These are phyloP conservation scores for Ochetophila trinervis DNA, from an alignment of 306 rosid species.

Conservation along the genomic window DNA sequence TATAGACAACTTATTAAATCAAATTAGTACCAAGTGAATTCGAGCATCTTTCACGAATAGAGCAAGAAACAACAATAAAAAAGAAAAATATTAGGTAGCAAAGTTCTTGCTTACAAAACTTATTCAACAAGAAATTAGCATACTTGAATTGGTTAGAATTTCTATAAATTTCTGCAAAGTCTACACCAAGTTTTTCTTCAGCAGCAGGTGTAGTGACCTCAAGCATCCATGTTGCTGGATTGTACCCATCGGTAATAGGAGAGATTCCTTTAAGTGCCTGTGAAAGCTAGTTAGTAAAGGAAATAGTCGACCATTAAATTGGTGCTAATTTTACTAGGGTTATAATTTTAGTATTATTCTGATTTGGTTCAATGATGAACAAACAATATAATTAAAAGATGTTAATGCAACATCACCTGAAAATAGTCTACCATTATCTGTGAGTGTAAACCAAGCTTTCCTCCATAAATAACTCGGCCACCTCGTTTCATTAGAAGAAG, in stretches of 20 bases:
- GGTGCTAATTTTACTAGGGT: too few relatives aligned
- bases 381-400: background rate
- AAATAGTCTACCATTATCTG: slow-evolving; percentile 71
- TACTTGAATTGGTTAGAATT: slow-evolving; percentile 67
- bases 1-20: slow-evolving; percentile 12
- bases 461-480: slow-evolving; percentile 79
- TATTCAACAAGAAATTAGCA: slow-evolving; percentile 10
- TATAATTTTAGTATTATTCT: background rate
- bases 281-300: background rate
- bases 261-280: slow-evolving; percentile 50
- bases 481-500: slow-evolving; percentile 94
- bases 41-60: slow-evolving; percentile 5
- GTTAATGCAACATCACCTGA: slow-evolving; percentile 47
- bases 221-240: slow-evolving; percentile 97
- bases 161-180: slow-evolving; percentile 56
- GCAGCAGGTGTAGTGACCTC: slow-evolving; percentile 74
- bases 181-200: slow-evolving; percentile 57
- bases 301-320: too few relatives aligned
- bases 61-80: background rate
- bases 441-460: slow-evolving; percentile 71
- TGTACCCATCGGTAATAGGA: slow-evolving; percentile 61
- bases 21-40: background rate
- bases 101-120: slow-evolving; percentile 7
- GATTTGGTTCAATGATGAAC: background rate
- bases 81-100: slow-evolving; percentile 1